Evolutionary conservation across 805 yeast species (phyloP), one percentile per base, ranked within the genome.

Genomic region (Kurtzmaniella fragi): DNA sequence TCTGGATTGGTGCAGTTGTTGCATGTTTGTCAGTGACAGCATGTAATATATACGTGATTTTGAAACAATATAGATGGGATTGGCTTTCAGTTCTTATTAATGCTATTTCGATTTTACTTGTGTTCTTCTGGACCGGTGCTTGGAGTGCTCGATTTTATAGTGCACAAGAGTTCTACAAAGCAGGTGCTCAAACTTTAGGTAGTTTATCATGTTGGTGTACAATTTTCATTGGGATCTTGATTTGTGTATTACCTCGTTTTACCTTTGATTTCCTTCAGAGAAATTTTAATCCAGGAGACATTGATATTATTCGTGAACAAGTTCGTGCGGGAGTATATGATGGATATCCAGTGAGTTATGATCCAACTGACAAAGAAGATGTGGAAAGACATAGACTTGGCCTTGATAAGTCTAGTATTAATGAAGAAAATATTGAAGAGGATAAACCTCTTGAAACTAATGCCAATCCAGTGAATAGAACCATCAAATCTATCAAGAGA

Each of bases 1-100:
- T 77, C 57, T 80, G 84, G 75, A 64, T 84, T 50, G 95, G 95
- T 50, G 70, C 77, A 14, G 68, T 75, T 42, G 78, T 75, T 28
- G 75, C 80, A 10, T 70, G 76, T 29, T 73, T 82, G 38, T 69
- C 85, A 8, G 84, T 82, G 37, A 59, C 80, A 17, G 67, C 85
- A 1, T 78, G 86, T 60, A 77, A 86, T 61, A 43, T 78, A 13
- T 83, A 79, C 58, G 80, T 86, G 26, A 51, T 84, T 48, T 57
- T 81, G 42, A 82, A 79, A 51, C 90, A 83, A 61, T 71, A 70
- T 44, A 63, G 89, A 46, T 86, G 95, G 95, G 95, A 85, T 60
- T 79, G 84, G 81, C 53, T 85, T 17, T 69, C 84, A 14, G 37
- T 73, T 20, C 52, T 78, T 17, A 71, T 82, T 43, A 62, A 67